Evolutionary conservation across 2,329 filamentous ascomycete genomes (phyloP).

Genomic region (Colletotrichum cuscutae): DNA sequence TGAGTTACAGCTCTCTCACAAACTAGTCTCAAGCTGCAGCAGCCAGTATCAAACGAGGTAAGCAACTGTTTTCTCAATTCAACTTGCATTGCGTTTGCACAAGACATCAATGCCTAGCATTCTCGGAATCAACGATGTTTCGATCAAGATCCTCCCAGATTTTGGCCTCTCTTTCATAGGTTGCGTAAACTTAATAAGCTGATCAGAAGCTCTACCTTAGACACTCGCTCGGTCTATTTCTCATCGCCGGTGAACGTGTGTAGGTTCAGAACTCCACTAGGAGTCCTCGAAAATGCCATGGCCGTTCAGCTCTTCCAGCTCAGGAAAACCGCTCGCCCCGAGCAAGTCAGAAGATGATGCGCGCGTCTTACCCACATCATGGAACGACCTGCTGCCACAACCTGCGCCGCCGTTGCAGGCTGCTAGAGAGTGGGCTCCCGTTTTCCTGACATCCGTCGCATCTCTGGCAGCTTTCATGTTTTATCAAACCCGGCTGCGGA

Average conservation of each 20-base stretch:
- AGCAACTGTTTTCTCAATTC: background rate
- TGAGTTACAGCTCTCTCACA: background rate
- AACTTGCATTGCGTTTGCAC: background rate
- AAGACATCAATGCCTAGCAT: background rate
- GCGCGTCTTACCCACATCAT: conserved; percentile 38
- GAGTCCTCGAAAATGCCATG: conserved; percentile 43
- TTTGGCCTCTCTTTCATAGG: background rate
- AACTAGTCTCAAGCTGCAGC: background rate
- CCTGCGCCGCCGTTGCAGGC: conserved; percentile 54
- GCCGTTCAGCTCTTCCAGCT: conserved; percentile 40
- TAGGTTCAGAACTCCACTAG: conserved; percentile 14
- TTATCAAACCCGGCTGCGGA: conserved; percentile 82
- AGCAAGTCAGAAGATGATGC: conserved; percentile 37
- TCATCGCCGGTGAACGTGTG: conserved; percentile 1
- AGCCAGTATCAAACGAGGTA: conserved; percentile 13
- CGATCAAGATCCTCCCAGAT: background rate
- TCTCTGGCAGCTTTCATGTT: conserved; percentile 66
- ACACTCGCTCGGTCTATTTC: background rate
- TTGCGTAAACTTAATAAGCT: background rate
- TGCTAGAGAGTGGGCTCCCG: conserved; percentile 64
- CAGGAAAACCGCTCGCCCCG: background rate
- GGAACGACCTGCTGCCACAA: conserved; percentile 33
- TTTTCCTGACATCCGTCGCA: conserved; percentile 55
- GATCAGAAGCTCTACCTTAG: conserved; percentile 1
- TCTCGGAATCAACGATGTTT: background rate